Base-by-base conservation (phyloP, 139 green algal species). In the Chlamydomonas eustigma region DNA sequence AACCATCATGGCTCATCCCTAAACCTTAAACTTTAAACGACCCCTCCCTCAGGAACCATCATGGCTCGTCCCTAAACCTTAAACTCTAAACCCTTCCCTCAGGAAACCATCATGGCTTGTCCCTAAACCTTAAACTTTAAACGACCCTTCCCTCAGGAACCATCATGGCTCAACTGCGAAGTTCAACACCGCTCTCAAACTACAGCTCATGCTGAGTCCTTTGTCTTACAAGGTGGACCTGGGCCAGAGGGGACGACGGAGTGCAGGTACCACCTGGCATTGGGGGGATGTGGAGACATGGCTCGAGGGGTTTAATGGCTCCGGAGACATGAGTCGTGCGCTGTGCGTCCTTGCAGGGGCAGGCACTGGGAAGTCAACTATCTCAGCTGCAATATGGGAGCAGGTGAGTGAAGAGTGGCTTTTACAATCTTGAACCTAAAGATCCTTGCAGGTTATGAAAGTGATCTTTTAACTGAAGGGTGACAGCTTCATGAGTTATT, bases 351-450 rank as follows among this genome's bases (percentile, higher is more conserved):
- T 73, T 8, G 65, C 65, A 39, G 71, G 77, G 4, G 73, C 77
- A 30, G 77, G 77, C 22, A 51, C 75, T 39, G 77, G 77, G 71
- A 82, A 82, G 50, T 75, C 71, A 5, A 82, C 71, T 4, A 44
- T 78, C 22, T 64, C 22, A 1, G 71, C 77, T 37, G 71, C 64
- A 32, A 33, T 78, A 38, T 77, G 51, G 65, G 37, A 76, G 51
- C 6, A 37, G 63, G 63, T 70, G n/a, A 37, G 25, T 70, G 63
- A 18, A 28, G 30, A 22, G 63, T 8, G 30, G 63, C 22, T 28
- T 22, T 22, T 63, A 22, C 50, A 24, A 28, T n/a, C n/a, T n/a
- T n/a, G n/a, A n/a, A n/a, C n/a, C n/a, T n/a, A n/a, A n/a, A n/a
- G n/a, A n/a, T n/a, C n/a, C n/a, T n/a, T n/a, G n/a, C n/a, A n/a